Percentiles rank a stretch among this genome's conserved stretches.
phyloP scores from a whole-genome alignment of 2,329 filamentous ascomycete species.

The Microdochium trichocladiopsis region DNA sequence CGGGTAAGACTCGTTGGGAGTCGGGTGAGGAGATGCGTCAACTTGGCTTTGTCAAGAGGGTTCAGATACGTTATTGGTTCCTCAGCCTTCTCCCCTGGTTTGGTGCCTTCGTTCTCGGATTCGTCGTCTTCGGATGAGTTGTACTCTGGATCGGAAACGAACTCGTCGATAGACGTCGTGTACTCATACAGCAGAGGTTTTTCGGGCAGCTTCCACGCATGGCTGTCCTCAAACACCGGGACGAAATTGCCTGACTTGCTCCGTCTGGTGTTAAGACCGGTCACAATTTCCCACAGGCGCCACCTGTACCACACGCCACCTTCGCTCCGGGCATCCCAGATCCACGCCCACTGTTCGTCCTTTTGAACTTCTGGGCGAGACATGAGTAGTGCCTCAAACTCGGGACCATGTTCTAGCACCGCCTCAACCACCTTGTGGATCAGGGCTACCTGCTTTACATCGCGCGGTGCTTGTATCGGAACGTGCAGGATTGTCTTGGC shows the following conservation, averaged over 20 bases:
- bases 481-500: constrained; percentile 51
- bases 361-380: constrained; percentile 72
- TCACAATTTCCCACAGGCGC: constrained; percentile 83
- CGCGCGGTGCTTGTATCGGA: constrained; percentile 66
- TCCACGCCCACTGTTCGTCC: constrained; percentile 88
- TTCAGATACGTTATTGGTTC: constrained; percentile 64
- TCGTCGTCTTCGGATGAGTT: constrained; percentile 83
- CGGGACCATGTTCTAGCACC: constrained; percentile 70
- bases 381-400: constrained; percentile 92
- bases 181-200: constrained; percentile 75
- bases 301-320: constrained; percentile 90
- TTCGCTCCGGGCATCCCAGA: constrained; percentile 76
- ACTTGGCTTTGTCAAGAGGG: constrained; percentile 75
- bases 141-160: constrained; percentile 79
- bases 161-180: constrained; percentile 66
- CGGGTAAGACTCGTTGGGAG: constrained; percentile 69
- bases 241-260: constrained; percentile 44
- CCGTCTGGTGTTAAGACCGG: constrained; percentile 43
- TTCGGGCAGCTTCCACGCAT: constrained; percentile 72
- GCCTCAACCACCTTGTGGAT: constrained; percentile 86
- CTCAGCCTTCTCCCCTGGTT: constrained; percentile 26
- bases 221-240: constrained; percentile 67
- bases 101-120: constrained; percentile 49
- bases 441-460: constrained; percentile 71
- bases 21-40: constrained; percentile 76